Base-by-base conservation (phyloP, 2,329 filamentous ascomycete species). In the Ascochyta fabae region DNA sequence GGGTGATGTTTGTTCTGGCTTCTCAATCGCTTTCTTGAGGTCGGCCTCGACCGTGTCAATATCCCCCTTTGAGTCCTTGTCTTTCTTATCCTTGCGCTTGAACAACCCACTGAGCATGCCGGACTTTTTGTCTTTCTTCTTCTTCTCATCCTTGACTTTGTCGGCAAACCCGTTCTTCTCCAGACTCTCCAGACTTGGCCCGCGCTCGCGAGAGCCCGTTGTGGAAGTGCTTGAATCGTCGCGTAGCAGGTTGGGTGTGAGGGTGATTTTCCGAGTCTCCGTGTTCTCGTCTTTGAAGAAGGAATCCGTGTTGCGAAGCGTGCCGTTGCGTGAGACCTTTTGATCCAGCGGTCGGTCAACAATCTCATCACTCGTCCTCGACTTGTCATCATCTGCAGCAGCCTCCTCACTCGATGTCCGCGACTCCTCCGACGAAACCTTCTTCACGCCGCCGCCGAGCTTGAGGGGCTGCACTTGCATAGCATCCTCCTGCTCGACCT, bases 231-330 rank as follows among this genome's bases (percentile, higher is more conserved):
- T 81, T 10, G 80, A 79, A 61, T 97, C 93, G 64, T 98, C 94
- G 38, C 94, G 88, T 36, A 98, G 80, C 48, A 99, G 79, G 65
- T 96, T 96, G 1, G 95, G 95, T 3, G 95, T 99, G 40, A 99
- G 84, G 0, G 93, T 96, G 64, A 99, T 98, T 79, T 98, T 98
- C 76, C 96, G 92, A 3, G 95, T 97, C 76, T 98, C 95, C 34
- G 92, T 89, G 29, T 86, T 92, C 70, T 99, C 94, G 70, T 98
- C 95, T 75, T 92, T 96, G 82, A 97, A 97, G 81, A 98, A 97
- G 1, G 94, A 96, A 76, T 98, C 94, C 4, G 92, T 94, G 72
- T 96, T 96, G 61, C 94, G 86, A 40, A 96, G 84, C 22, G 90
- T 94, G 38, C 92, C 92, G 66, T 96, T 96, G 61, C 89, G 86